These are phyloP conservation scores for Ogataea ganodermae DNA, from an alignment of 805 yeast genomes.

Conservation along the genomic window DNA sequence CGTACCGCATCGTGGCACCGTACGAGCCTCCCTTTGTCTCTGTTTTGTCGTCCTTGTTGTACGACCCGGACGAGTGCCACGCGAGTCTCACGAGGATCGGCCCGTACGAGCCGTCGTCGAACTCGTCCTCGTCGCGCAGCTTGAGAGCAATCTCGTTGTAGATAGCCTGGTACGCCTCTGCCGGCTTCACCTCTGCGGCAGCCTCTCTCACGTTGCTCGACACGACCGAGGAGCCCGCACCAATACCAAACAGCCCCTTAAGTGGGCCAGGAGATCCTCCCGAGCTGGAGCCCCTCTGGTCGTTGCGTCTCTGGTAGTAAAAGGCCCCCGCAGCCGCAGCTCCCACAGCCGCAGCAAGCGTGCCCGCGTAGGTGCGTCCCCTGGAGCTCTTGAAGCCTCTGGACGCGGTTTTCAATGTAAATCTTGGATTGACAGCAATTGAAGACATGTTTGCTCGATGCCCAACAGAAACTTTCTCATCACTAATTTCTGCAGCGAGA, in stretches of 20 bases:
- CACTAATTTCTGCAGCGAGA: too few species aligned
- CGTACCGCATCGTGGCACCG: slow-evolving; percentile 56
- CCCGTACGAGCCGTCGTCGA: slow-evolving; percentile 63
- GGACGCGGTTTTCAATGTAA: neutral
- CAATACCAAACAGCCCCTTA: slow-evolving; percentile 33
- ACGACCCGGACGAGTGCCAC: slow-evolving; percentile 55
- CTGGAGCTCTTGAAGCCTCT: slow-evolving; percentile 3
- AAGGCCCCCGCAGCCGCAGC: slow-evolving; percentile 27
- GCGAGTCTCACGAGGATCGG: slow-evolving; percentile 49
- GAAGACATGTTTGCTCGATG: slow-evolving; percentile 1
- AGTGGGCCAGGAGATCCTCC: slow-evolving; percentile 3
- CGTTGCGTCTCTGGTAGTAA: slow-evolving; percentile 19
- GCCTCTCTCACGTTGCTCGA: slow-evolving; percentile 37
- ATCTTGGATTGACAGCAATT: slow-evolving; percentile 1
- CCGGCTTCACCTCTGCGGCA: slow-evolving; percentile 32
- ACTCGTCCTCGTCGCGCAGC: slow-evolving; percentile 55
- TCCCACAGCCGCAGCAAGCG: slow-evolving; percentile 19
- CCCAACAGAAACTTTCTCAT: too few species aligned
- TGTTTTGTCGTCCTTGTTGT: slow-evolving; percentile 42
- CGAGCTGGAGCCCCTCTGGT: slow-evolving; percentile 8
- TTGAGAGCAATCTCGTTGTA: slow-evolving; percentile 73
- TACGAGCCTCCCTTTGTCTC: slow-evolving; percentile 47
- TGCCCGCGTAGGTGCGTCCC: neutral
- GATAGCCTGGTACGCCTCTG: slow-evolving; percentile 60
- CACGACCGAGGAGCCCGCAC: slow-evolving; percentile 38